A percentile compares a stretch with the other conserved stretches of the same genome.
phyloP scores from a whole-genome alignment of 441 rosid genomes.

The Jatropha podagrica region DNA sequence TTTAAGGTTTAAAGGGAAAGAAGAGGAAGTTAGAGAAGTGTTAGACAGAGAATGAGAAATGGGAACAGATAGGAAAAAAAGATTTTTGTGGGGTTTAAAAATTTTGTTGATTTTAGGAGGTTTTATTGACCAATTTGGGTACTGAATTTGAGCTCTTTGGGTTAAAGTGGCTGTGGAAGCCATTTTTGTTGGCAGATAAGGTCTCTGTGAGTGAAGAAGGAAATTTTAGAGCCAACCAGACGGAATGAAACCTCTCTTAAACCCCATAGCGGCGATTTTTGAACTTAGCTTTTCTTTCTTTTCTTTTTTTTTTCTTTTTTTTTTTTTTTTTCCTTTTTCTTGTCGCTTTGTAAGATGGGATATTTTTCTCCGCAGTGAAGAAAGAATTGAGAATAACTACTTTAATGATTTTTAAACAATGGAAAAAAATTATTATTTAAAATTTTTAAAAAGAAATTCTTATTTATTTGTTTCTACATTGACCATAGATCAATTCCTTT shows the following conservation, averaged over 20 bases:
- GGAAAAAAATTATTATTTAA: no score
- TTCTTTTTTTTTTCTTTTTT: no score
- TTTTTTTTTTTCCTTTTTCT: background rate
- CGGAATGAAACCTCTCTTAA: constrained; percentile 37
- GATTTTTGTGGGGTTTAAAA: constrained; percentile 30
- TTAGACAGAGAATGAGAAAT: constrained; percentile 27
- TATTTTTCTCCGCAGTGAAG: background rate
- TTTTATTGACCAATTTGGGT: constrained; percentile 26
- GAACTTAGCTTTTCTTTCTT: background rate
- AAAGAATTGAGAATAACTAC: no score
- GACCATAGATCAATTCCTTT: background rate
- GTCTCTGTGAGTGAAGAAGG: background rate
- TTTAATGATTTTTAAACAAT: no score
- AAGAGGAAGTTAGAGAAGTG: constrained; percentile 35
- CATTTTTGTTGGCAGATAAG: constrained; percentile 33
- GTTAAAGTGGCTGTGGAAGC: constrained; percentile 35
- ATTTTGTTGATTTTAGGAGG: constrained; percentile 14
- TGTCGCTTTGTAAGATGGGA: background rate
- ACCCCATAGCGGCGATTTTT: constrained; percentile 25
- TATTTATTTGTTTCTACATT: background rate
- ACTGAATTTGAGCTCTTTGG: constrained; percentile 36
- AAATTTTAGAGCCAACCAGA: no score
- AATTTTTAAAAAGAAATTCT: no score
- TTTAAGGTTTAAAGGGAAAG: constrained; percentile 43
- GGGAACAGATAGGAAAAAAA: constrained; percentile 24